Base-by-base conservation (phyloP, 2,329 filamentous ascomycete genomes). In the Aspergillus costaricaensis region DNA sequence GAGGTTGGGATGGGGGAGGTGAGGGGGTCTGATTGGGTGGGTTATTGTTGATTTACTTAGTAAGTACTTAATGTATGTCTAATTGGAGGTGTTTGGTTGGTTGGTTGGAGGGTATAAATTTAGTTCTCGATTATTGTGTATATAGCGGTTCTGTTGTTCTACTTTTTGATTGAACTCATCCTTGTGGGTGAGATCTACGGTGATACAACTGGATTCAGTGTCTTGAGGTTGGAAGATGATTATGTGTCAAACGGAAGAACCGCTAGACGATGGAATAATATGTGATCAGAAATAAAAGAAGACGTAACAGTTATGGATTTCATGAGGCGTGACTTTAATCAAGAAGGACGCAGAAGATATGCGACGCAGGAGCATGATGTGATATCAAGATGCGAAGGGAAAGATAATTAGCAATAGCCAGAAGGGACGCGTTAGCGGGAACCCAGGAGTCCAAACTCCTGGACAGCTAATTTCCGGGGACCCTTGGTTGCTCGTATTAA, bases 281-380 rank as follows among this genome's bases (percentile, higher is more conserved):
- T 23, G 17, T 27, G 19, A 38, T 5, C 38, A 21, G 19, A 47
- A 30, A 55, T 54, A 47, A 30, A 36, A 53, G 17, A 66, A 58
- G 51, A 56, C 59, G 56, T 63, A 66, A 60, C 65, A 68, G 67
- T 65, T 67, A 69, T 70, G 70, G 62, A 59, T 70, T 74, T 74
- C 72, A 73, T 74, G 72, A 74, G 69, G 70, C 72, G 70, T 75
- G 67, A 75, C 65, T 74, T 68, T 70, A 68, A 65, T 68, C 68
- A 71, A 70, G 66, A 65, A 68, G 64, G 69, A 69, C 67, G 69
- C 66, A 62, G 62, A 67, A 60, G 47, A 50, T 19, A 68, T 70
- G 68, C 65, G 66, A 66, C 60, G 57, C 61, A 62, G 41, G 56
- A 61, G 65, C 56, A 36, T 36, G 64, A 62, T 64, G 59, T 60